Evolutionary conservation across 2,329 filamentous ascomycete genomes (phyloP), one percentile per base, ranked within the genome.

Genomic region (Cercospora beticola): DNA sequence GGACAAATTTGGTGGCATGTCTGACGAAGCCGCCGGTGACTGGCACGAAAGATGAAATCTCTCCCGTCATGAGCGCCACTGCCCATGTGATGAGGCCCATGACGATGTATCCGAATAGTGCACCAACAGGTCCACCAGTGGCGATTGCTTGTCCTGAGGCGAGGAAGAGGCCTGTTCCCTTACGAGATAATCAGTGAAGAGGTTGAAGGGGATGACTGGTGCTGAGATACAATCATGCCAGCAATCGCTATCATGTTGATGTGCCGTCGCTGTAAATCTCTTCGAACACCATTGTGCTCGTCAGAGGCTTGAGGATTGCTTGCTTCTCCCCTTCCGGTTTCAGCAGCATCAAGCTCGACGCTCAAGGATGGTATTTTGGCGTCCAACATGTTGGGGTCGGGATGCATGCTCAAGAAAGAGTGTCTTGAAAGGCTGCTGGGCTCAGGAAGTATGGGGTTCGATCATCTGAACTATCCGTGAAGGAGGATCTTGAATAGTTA

Each of bases 11-110:
- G 56, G 78, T 78, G 2, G 76, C 74, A 60, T 81, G 78, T 18
- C 79, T 77, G 31, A 81, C 74, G 31, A 82, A 73, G 8, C 76
- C 78, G 16, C 81, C 81, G 10, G 74, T 79, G 4, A 81, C 74
- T 10, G 81, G 81, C 23, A 78, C 76, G 26, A 81, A 69, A 1
- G 80, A 73, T 0, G 76, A 75, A 66, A 82, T 78, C 65, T 82
- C 81, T 5, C 77, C 80, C 5, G 79, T 76, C 7, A 76, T 75
- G 12, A 78, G 74, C 0, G 78, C 74, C 0, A 83, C 78, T 40
- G 74, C 76, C 9, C 73, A 76, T 0, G 78, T 78, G 3, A 77
- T 71, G 3, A 80, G 36, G 12, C 81, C 81, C 31, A 81, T 77
- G 49, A 81, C 74, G 0, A 74, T 52, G 64, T 82, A 83, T n/a